Conservation (phyloP, 192 early-diverging fungal species). For the Spinellus fusiger region DNA sequence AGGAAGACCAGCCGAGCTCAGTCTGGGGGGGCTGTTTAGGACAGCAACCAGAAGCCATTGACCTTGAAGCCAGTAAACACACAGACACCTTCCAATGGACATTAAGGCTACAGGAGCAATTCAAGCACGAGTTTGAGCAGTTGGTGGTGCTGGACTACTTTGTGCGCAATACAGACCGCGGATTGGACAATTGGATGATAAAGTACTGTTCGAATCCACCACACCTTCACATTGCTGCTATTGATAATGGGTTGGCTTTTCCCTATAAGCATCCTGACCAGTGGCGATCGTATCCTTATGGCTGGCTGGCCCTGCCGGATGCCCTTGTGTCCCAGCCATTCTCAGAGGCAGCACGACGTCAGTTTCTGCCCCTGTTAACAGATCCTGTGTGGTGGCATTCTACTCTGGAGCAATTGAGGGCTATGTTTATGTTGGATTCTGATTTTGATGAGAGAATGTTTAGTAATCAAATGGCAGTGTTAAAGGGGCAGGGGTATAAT, state of each 20-base stretch:
- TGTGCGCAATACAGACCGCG: conserved; percentile 82
- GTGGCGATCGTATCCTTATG: conserved; percentile 86
- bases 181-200: conserved; percentile 85
- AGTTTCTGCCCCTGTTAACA: conserved; percentile 62
- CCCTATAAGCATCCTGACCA: conserved; percentile 88
- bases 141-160: conserved; percentile 84
- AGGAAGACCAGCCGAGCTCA: neutral
- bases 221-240: conserved; percentile 77
- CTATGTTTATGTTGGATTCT: conserved; percentile 63
- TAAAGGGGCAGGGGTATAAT: conserved; percentile 85
- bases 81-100: conserved; percentile 39
- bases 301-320: conserved; percentile 75
- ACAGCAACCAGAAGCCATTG: neutral
- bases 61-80: conserved; percentile 7
- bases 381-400: conserved; percentile 74
- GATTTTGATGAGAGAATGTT: conserved; percentile 83
- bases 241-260: conserved; percentile 93
- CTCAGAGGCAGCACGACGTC: conserved; percentile 57
- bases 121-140: conserved; percentile 67
- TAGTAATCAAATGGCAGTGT: conserved; percentile 70
- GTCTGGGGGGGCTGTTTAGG: conserved; percentile 23
- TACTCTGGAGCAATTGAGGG: conserved; percentile 60
- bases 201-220: conserved; percentile 45
- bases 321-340: conserved; percentile 59
- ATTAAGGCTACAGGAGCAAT: conserved; percentile 40